Conservation (phyloP, 225 moss, liverwort and hornwort species). For the Marchantia polymorpha region DNA sequence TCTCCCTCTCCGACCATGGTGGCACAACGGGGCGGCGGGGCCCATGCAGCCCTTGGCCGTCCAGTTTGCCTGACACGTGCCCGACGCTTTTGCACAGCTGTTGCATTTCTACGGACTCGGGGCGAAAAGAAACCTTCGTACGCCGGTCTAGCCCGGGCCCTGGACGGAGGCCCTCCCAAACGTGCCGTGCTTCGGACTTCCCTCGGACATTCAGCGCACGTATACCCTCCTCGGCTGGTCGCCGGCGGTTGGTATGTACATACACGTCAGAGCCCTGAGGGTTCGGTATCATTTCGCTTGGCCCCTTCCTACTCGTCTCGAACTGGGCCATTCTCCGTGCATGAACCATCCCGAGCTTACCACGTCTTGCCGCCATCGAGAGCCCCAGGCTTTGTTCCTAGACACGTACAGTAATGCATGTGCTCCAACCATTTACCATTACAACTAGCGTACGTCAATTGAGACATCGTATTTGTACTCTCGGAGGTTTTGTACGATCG, state of each 20-base stretch:
- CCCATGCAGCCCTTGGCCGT: background rate
- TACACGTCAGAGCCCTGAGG: too few relatives aligned
- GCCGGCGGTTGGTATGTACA: background rate
- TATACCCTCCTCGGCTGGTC: background rate
- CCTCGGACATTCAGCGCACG: background rate
- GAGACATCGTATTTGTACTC: too few relatives aligned
- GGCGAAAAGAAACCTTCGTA: background rate
- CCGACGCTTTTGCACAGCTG: background rate
- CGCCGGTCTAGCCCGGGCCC: background rate
- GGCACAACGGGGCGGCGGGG: background rate
- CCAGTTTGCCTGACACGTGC: conserved; percentile 4
- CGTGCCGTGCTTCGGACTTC: background rate
- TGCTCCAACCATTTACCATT: too few relatives aligned
- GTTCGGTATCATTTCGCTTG: too few relatives aligned
- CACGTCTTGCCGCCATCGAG: too few relatives aligned
- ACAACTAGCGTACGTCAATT: too few relatives aligned
- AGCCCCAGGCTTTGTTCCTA: too few relatives aligned
- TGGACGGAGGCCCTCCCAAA: background rate
- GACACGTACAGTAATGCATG: too few relatives aligned
- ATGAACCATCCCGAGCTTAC: too few relatives aligned
- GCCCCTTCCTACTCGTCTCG: too few relatives aligned
- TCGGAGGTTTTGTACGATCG: too few relatives aligned
- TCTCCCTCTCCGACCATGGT: background rate
- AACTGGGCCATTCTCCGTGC: too few relatives aligned
- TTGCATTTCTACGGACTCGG: background rate